These are phyloP conservation scores for Podila verticillata DNA, from an alignment of 192 early-diverging fungal species.

Conservation along the genomic window DNA sequence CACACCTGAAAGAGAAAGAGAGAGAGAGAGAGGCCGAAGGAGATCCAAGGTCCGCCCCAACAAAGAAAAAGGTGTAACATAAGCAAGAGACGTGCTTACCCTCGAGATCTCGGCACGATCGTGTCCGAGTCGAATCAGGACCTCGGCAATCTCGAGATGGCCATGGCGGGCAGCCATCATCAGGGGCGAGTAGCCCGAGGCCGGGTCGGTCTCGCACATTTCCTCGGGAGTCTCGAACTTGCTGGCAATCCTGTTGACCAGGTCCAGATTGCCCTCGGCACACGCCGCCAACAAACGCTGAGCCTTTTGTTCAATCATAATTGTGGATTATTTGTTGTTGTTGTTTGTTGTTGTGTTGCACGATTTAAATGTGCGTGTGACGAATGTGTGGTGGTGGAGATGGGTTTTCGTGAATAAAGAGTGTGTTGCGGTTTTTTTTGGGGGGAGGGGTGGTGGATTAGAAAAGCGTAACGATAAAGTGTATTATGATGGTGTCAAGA, in stretches of 20 bases:
- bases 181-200: constrained; percentile 32
- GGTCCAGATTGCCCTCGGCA: constrained; percentile 34
- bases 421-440: not conserved
- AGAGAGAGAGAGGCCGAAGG: too few relatives aligned
- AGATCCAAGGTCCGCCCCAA: constrained; percentile 3
- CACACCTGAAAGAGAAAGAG: too few relatives aligned
- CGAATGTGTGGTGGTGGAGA: not conserved
- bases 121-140: constrained; percentile 39
- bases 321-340: not conserved
- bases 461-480: not conserved
- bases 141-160: constrained; percentile 37
- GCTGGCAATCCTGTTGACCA: constrained; percentile 40
- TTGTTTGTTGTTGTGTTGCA: not conserved
- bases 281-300: constrained; percentile 41
- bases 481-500: too few relatives aligned
- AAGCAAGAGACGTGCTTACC: constrained; percentile 6
- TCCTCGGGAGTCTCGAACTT: constrained; percentile 38
- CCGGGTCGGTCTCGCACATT: constrained; percentile 33
- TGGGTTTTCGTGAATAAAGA: not conserved
- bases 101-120: constrained; percentile 39
- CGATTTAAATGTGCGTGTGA: not conserved
- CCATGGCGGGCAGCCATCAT: constrained; percentile 50
- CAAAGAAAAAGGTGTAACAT: not conserved
- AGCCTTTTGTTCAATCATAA: constrained; percentile 44
- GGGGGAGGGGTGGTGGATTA: not conserved